These are phyloP conservation scores for Mayamaea pseudoterrestris DNA, from an alignment of 108 stramenopile species.

Conservation along the genomic window DNA sequence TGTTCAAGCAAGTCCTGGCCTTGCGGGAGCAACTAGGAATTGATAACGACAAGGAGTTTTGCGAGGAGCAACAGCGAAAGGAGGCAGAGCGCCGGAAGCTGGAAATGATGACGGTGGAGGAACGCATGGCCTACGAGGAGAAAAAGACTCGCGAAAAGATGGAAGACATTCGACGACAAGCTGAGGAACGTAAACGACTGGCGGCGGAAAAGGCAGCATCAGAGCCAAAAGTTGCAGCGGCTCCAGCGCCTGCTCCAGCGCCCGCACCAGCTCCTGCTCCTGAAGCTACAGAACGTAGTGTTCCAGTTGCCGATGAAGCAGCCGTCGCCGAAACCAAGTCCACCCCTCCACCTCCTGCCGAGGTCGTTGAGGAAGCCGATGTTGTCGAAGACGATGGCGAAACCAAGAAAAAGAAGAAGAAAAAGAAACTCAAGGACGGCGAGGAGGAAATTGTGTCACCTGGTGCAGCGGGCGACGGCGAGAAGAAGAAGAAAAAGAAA, in stretches of 20 bases:
- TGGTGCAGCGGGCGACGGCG: neutral
- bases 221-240: conserved; percentile 1
- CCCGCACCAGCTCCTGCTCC: conserved; percentile 80
- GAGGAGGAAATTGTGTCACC: neutral
- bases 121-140: conserved; percentile 5
- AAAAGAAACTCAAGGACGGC: neutral
- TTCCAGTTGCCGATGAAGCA: too few relatives aligned
- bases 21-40: conserved; percentile 9
- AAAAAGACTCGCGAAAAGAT: conserved; percentile 7
- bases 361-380: neutral
- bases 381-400: neutral
- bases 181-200: conserved; percentile 1
- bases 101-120: conserved; percentile 8
- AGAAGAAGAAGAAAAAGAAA: conserved; percentile 7
- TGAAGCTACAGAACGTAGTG: too few relatives aligned
- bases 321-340: too few relatives aligned
- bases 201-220: neutral
- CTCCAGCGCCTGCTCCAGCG: conserved; percentile 16
- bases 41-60: conserved; percentile 3
- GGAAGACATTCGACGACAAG: conserved; percentile 4
- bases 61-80: conserved; percentile 3
- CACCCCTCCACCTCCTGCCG: too few relatives aligned
- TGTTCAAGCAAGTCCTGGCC: conserved; percentile 3
- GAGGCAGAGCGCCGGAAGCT: conserved; percentile 1
- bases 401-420: conserved; percentile 3